These are phyloP conservation scores for Micractinium sp. DNA, from an alignment of 139 green algal genomes.

Conservation along the genomic window DNA sequence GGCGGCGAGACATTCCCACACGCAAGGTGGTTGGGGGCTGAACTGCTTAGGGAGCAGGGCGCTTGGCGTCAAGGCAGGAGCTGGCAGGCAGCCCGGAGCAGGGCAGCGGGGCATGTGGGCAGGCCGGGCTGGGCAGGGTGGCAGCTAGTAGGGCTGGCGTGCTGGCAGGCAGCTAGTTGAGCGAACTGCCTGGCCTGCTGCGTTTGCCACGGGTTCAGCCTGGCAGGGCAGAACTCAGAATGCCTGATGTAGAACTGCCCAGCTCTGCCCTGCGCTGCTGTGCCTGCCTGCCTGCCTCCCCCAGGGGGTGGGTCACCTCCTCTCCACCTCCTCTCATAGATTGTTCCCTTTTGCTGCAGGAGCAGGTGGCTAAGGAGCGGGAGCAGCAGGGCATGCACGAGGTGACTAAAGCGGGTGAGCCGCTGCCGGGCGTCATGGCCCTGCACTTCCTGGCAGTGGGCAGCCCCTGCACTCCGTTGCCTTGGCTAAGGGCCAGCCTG, in stretches of 20 bases:
- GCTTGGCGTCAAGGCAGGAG: too few species aligned
- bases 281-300: neutral
- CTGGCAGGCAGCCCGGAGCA: neutral
- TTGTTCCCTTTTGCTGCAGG: too few species aligned
- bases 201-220: too few species aligned
- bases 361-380: neutral
- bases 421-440: neutral
- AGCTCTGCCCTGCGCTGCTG: neutral
- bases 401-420: neutral
- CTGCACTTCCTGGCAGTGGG: too few species aligned
- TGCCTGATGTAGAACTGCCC: neutral
- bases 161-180: neutral
- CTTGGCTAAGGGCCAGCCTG: neutral
- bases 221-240: neutral
- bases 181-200: neutral
- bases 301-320: too few species aligned
- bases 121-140: neutral
- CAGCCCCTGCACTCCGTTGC: neutral
- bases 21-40: neutral
- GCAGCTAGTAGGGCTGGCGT: neutral
- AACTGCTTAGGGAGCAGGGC: neutral
- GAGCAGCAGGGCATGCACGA: neutral
- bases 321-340: too few species aligned
- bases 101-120: neutral
- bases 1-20: conserved; percentile 31